Evolutionary conservation across 2,329 filamentous ascomycete species (phyloP), one percentile per base, ranked within the genome.

Genomic region (Phaeosphaeriaceae sp.): DNA sequence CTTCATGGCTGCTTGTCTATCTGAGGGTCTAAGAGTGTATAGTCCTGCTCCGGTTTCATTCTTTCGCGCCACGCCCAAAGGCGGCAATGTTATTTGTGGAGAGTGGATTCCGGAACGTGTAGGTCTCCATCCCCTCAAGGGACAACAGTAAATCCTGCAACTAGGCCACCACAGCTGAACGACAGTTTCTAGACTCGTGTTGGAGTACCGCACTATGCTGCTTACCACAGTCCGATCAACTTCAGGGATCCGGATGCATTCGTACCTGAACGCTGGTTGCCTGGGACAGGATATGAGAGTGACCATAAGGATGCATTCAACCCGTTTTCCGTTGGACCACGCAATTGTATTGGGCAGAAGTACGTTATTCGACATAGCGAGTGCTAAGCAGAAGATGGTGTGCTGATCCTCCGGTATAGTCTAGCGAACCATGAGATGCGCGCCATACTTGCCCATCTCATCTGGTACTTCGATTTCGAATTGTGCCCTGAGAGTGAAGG

Each of bases 341-440:
- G 62, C 2, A 60, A 58, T 7, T 68, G 64, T 19, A 52, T 68
- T 1, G 66, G 66, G n/a, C 53, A 57, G 24, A 65, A 65, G 44
- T 46, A 20, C 21, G 44, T 24, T 7, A 11, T 4, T 20, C n/a
- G 17, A 2, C 17, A 46, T 46, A 22, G 19, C 2, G 9, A 10
- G 22, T 46, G 11, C 13, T 24, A 22, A n/a, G n/a, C n/a, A n/a
- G n/a, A n/a, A n/a, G n/a, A n/a, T n/a, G n/a, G n/a, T n/a, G n/a
- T 24, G 21, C 44, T 46, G 44, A 46, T 17, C 7, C 7, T 21
- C 17, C 21, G 7, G 21, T 17, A 17, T 46, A 74, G 69, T 46
- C 60, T 75, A 53, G 72, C 70, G 7, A 68, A 68, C 55, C 67
- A 79, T 21, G 77, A 79, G 59, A 76, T 78, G 72, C 76, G 76